Evolutionary conservation across 2,329 filamentous ascomycete genomes (phyloP), one percentile per base, ranked within the genome.

Genomic region (Trichoderma aggressivum): DNA sequence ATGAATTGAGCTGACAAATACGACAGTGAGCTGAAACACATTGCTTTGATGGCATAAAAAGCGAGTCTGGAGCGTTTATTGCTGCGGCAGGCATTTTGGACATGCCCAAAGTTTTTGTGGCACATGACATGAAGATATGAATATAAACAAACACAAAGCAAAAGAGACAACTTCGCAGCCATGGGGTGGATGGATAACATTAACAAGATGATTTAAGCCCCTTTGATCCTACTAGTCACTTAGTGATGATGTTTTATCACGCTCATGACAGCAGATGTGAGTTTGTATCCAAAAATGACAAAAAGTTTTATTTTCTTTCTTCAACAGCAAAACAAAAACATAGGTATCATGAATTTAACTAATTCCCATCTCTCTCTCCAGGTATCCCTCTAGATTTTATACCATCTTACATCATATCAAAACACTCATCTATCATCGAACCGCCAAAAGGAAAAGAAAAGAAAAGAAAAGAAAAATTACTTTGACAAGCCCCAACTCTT

Each of bases 11-110:
- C 53, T 58, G 7, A 59, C 12, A 55, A 3, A 12, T 32, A 2
- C 16, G 1, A 6, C 59, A 85, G 84, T 68, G 86, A 88, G 73
- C 78, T 88, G 4, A 86, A 85, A 74, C 84, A 87, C 65, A 87
- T 87, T 75, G 85, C 84, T 1, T 76, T 88, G 66, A 85, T 88
- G 84, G 79, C 81, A 30, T 86, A 67, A 79, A 66, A 16, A 24
- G 56, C 39, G 21, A 53, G 11, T 43, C 36, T 34, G n/a, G 36
- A 60, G 36, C 26, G 28, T 59, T 60, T 5, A 47, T 34, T 34
- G 36, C 53, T 30, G n/a, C 59, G 39, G n/a, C 55, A 61, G 56
- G 28, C 36, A 36, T 60, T 68, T 34, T 69, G 66, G 56, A 28
- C 50, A 61, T 26, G 26, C 28, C 28, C 56, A 34, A 59, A 61